Percentiles rank a stretch among this genome's conserved stretches.
phyloP scores from a whole-genome alignment of 1,139 yeast genomes.

The Keqinozyma sinolaborantium region DNA sequence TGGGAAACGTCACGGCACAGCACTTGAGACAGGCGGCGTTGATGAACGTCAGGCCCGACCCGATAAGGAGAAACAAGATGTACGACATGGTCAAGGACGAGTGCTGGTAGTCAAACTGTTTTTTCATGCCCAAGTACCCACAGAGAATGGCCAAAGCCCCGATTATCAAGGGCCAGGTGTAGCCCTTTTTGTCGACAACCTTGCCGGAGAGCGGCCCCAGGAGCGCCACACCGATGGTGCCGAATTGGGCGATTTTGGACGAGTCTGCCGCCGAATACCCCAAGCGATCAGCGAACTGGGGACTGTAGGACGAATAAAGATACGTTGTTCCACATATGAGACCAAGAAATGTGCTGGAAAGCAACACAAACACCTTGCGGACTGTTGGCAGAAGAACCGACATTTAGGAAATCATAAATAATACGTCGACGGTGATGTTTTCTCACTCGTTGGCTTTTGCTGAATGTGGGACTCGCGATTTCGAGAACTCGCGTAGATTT shows the following conservation, averaged over 20 bases:
- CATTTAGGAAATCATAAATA: not conserved
- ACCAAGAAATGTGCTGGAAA: slow-evolving; percentile 48
- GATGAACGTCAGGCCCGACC: slow-evolving; percentile 53
- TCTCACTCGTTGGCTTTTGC: too few relatives aligned
- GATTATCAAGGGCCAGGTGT: slow-evolving; percentile 35
- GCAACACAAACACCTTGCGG: slow-evolving; percentile 31
- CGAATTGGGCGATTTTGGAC: slow-evolving; percentile 54
- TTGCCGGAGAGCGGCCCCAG: slow-evolving; percentile 58
- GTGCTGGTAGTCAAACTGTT: slow-evolving; percentile 35
- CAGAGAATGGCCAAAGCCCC: slow-evolving; percentile 42
- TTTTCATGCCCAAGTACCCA: slow-evolving; percentile 47
- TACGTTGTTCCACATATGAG: slow-evolving; percentile 61
- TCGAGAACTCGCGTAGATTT: too few relatives aligned
- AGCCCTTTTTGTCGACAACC: slow-evolving; percentile 55
- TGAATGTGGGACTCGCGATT: too few relatives aligned
- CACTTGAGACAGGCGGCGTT: slow-evolving; percentile 54
- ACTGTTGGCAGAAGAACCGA: slow-evolving; percentile 21
- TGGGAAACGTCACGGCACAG: slow-evolving; percentile 55
- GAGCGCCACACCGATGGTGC: slow-evolving; percentile 56
- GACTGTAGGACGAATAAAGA: slow-evolving; percentile 59
- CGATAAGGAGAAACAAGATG: slow-evolving; percentile 39
- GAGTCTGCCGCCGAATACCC: slow-evolving; percentile 52
- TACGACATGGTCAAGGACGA: slow-evolving; percentile 33
- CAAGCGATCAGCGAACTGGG: slow-evolving; percentile 55
- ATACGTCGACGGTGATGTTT: too few relatives aligned